Evolutionary conservation across 176 grass and related monocot species (phyloP).

Genomic region (Hordeum vulgare): MorexV3_pseudomolecules_assembly NC_058523.1:374391103-374391602

Average conservation of each 20-base stretch:
- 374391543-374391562: conserved; percentile 39
- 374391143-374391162: neutral
- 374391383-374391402: neutral
- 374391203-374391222: neutral
- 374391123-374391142: neutral
- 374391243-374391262: neutral
- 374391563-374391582: neutral
- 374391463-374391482: conserved; percentile 97
- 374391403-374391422: conserved; percentile 1
- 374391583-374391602: neutral
- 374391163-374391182: neutral
- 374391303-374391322: neutral
- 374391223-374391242: neutral
- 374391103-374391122: neutral
- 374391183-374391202: neutral
- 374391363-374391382: conserved; percentile 5
- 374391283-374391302: neutral
- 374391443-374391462: conserved; percentile 82
- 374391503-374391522: conserved; percentile 97
- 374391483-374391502: conserved; percentile 99
- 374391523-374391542: conserved; percentile 99
- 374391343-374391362: neutral
- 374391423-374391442: neutral
- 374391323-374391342: neutral
- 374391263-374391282: neutral